Evolutionary conservation across 192 early-diverging fungal genomes (phyloP).

Genomic region (Entomortierella beljakovae): DNA sequence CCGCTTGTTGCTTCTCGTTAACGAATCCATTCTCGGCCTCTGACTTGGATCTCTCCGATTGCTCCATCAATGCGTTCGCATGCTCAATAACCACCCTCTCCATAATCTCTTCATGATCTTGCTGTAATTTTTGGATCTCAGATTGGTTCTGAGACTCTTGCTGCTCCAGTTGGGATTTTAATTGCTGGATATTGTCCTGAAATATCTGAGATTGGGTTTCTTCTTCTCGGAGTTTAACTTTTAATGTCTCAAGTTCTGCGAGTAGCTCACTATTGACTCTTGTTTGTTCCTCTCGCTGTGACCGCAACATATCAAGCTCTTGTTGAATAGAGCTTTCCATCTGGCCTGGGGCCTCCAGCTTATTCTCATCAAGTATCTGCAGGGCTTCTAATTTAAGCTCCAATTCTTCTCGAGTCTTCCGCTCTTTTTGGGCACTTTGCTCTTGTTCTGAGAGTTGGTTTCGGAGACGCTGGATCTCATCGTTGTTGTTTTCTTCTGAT

Average conservation of each 20-base stretch:
- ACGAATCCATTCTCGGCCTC: not conserved
- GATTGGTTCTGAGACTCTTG: conserved; percentile 8
- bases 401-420: conserved; percentile 16
- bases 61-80: conserved; percentile 14
- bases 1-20: not conserved
- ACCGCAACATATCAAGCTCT: not conserved
- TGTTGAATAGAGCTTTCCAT: conserved; percentile 9
- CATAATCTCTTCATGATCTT: conserved; percentile 34
- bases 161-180: conserved; percentile 2
- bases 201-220: conserved; percentile 21
- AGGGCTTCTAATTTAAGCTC: conserved; percentile 19
- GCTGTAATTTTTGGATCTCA: conserved; percentile 21
- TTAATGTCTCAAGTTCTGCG: conserved; percentile 9
- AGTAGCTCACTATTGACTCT: not conserved
- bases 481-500: not conserved
- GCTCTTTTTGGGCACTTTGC: not conserved
- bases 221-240: conserved; percentile 12
- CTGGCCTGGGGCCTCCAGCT: too few species aligned
- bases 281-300: not conserved
- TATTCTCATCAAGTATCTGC: not conserved
- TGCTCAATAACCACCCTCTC: conserved; percentile 36
- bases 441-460: conserved; percentile 4
- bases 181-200: conserved; percentile 26
- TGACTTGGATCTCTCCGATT: conserved; percentile 30
- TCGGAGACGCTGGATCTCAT: conserved; percentile 27